Evolutionary conservation across 208 protist genomes (phyloP), one percentile per base, ranked within the genome.

Genomic region (Trypanosomatidae sp.): DNA sequence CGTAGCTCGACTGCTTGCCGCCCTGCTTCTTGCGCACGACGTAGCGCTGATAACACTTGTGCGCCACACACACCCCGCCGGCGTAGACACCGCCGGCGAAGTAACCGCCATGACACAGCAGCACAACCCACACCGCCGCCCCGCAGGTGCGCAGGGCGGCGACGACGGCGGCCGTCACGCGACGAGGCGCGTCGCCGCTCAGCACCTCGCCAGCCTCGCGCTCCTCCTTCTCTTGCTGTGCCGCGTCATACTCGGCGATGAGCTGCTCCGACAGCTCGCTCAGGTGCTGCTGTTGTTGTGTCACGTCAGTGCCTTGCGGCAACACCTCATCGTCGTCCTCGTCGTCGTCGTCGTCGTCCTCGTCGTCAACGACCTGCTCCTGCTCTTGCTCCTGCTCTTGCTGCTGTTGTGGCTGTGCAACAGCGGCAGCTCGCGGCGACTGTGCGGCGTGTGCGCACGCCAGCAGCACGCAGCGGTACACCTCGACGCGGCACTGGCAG

Each of bases 1-100:
- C 77, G 44, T 78, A 75, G 11, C 56, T 82, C 1, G 82, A 87
- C 55, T 95, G 88, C 49, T 85, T 83, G 20, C 84, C 81, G 15
- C 88, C 88, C 56, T 95, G 88, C 56, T 95, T 95, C 46, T 95
- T 95, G 19, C 88, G 76, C 43, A 88, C 75, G 3, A 92, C 79
- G 47, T 95, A 95, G n/a, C 85, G 71, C 56, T 89, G 77, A 32
- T 92, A 93, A 0, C 78, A 49, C 45, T 88, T 92, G 66, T 95
- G 83, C 1, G 66, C 50, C 2, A 93, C 40, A 27, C 73, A 76
- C 26, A 56, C 33, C 11, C 66, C 70, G 6, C 58, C 21, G 15
- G 61, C 21, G 50, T 88, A 94, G 15, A 91, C 67, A 20, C 81
- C 86, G 7, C 86, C 86, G 24, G 86, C 68, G 52, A 94, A 94